These are phyloP conservation scores for Durotheca rogersii DNA, from an alignment of 495 filamentous ascomycete genomes.

Conservation along the genomic window DNA sequence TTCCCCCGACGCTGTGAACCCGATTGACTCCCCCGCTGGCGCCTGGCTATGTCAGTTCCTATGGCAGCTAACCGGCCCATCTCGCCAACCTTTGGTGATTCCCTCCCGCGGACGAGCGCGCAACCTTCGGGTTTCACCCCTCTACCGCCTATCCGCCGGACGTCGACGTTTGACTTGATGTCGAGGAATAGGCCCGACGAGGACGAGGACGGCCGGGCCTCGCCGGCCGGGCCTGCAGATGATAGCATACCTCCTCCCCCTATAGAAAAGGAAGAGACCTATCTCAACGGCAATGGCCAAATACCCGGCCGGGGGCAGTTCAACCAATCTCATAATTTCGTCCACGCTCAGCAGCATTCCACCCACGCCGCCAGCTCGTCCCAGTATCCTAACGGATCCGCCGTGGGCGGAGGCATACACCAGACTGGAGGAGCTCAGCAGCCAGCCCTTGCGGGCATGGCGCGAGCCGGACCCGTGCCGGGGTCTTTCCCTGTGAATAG, in stretches of 20 bases:
- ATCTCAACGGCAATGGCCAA: slow-evolving; percentile 29
- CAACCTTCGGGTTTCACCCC: slow-evolving; percentile 41
- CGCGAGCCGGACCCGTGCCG: slow-evolving; percentile 27
- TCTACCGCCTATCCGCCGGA: slow-evolving; percentile 54
- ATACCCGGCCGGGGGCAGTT: slow-evolving; percentile 17
- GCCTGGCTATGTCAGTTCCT: slow-evolving; percentile 22
- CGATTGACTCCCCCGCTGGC: slow-evolving; percentile 12
- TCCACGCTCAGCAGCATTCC: slow-evolving; percentile 23
- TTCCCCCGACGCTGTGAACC: slow-evolving; percentile 9
- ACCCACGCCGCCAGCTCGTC: slow-evolving; percentile 3
- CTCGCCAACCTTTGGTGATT: slow-evolving; percentile 30
- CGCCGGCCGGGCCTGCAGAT: slow-evolving; percentile 31
- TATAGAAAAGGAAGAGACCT: slow-evolving; percentile 12
- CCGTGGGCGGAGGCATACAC: slow-evolving; percentile 26
- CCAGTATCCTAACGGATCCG: slow-evolving; percentile 32
- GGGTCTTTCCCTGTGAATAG: slow-evolving; percentile 18
- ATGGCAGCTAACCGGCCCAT: slow-evolving; percentile 44
- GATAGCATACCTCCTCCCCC: slow-evolving; percentile 26
- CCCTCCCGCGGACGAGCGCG: slow-evolving; percentile 11
- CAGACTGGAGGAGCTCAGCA: slow-evolving; percentile 25
- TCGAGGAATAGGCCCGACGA: slow-evolving; percentile 26
- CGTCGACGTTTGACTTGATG: slow-evolving; percentile 51
- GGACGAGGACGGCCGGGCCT: slow-evolving; percentile 27
- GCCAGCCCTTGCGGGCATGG: slow-evolving; percentile 25
- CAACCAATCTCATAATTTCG: slow-evolving; percentile 21